These are phyloP conservation scores for Sphaerulina vaccinii DNA, from an alignment of 2,329 filamentous ascomycete genomes.

Conservation along the genomic window DNA sequence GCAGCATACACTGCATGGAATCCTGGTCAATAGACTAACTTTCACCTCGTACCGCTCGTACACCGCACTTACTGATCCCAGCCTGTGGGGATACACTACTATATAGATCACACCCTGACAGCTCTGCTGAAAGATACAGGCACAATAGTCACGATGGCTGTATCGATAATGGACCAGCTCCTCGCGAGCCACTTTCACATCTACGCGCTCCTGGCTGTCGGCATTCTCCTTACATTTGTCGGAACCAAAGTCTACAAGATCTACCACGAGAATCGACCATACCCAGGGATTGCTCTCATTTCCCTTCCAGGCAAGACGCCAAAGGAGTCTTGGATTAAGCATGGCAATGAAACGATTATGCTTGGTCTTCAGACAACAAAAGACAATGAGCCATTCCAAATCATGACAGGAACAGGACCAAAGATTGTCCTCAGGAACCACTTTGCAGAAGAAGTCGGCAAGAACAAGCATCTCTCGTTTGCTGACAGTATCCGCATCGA, in stretches of 20 bases:
- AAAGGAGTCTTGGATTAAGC: background rate
- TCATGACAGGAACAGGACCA: constrained; percentile 20
- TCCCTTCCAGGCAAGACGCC: constrained; percentile 1
- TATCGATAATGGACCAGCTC: background rate
- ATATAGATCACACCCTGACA: too few relatives aligned
- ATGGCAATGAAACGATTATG: constrained; percentile 5
- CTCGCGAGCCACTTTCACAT: background rate
- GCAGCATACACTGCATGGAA: too few relatives aligned
- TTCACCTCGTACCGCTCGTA: too few relatives aligned
- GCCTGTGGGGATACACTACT: background rate
- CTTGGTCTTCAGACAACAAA: constrained; percentile 2
- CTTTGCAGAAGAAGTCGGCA: constrained; percentile 17
- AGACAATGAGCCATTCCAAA: constrained; percentile 14
- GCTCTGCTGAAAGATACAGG: background rate
- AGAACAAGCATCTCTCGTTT: constrained; percentile 13
- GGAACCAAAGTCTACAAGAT: background rate
- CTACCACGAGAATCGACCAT: background rate
- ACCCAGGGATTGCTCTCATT: constrained; percentile 2
- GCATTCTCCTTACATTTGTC: background rate
- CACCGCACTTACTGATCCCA: too few relatives aligned
- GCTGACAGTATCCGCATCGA: constrained; percentile 11
- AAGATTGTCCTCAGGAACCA: constrained; percentile 16
- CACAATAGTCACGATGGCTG: background rate
- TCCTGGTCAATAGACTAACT: too few relatives aligned
- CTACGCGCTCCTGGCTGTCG: background rate